Evolutionary conservation across 805 yeast genomes (phyloP).

Genomic region (Kazachstania taianensis): DNA sequence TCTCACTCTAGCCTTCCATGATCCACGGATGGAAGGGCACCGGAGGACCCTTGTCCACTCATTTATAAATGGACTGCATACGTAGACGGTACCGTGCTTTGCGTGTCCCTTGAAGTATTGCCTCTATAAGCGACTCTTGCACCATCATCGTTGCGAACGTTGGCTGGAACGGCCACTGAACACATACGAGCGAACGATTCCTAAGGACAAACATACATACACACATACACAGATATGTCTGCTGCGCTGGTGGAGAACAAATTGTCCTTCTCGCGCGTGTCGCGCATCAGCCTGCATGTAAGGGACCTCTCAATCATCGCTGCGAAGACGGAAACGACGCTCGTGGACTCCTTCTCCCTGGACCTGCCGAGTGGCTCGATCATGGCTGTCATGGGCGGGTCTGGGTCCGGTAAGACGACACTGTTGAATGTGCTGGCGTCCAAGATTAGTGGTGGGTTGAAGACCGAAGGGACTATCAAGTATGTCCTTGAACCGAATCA

Average conservation of each 20-base stretch:
- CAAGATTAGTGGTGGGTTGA: conserved; percentile 34
- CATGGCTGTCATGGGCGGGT: conserved; percentile 78
- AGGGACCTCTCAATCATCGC: conserved; percentile 20
- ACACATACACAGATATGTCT: conserved; percentile 6
- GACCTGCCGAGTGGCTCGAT: conserved; percentile 51
- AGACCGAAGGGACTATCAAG: conserved; percentile 35
- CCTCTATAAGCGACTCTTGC: no score
- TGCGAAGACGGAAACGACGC: conserved; percentile 26
- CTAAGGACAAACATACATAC: no score
- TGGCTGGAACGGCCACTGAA: no score
- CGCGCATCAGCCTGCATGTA: conserved; percentile 18
- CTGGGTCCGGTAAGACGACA: conserved; percentile 83
- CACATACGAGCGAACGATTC: no score
- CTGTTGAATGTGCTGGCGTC: conserved; percentile 56
- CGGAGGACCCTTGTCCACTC: no score
- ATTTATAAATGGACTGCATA: no score
- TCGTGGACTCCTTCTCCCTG: conserved; percentile 45
- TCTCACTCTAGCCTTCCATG: no score
- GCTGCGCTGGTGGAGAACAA: conserved; percentile 15
- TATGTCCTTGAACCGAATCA: conserved; percentile 13
- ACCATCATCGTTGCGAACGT: no score
- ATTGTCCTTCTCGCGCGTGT: conserved; percentile 16
- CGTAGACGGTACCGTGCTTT: no score
- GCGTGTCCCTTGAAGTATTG: no score
- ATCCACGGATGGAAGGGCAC: no score